phyloP scores from a whole-genome alignment of 306 rosid genomes.

The Pterocarpus macrocarpus region DNA sequence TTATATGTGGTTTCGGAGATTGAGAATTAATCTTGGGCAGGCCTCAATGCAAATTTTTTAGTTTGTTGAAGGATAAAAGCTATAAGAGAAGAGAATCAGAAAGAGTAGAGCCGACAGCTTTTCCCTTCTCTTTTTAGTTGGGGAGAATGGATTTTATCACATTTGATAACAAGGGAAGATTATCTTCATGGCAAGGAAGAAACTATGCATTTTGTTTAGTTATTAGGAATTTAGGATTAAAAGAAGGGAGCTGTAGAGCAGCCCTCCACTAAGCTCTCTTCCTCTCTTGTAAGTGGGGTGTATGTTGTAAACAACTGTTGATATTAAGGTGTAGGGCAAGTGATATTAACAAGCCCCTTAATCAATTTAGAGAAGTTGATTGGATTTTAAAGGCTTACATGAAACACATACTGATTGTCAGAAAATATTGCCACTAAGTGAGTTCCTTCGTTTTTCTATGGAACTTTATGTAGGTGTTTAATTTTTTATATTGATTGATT shows the following conservation, averaged over 20 bases:
- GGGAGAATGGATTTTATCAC: constrained; percentile 5
- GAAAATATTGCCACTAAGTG: neutral
- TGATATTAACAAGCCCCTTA: neutral
- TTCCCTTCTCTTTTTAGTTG: neutral
- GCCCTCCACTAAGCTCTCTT: neutral
- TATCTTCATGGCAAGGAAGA: constrained; percentile 16
- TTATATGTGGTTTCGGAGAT: constrained; percentile 16
- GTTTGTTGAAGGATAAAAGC: neutral
- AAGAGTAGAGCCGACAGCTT: neutral
- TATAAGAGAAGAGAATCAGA: neutral
- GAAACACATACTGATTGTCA: neutral
- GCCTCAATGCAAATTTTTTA: neutral
- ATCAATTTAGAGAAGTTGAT: neutral
- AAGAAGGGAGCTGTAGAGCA: constrained; percentile 24
- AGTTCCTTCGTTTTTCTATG: neutral
- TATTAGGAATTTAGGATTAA: constrained; percentile 26
- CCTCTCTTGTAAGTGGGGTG: neutral
- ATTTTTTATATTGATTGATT: neutral
- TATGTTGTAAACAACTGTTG: neutral
- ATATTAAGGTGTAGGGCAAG: neutral
- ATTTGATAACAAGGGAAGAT: neutral
- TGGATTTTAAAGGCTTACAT: neutral
- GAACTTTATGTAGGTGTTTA: constrained; percentile 1
- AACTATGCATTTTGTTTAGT: constrained; percentile 4
- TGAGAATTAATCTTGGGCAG: neutral